phyloP scores from a whole-genome alignment of 495 filamentous ascomycete species.

The Xanthoparmelia taractica region DNA sequence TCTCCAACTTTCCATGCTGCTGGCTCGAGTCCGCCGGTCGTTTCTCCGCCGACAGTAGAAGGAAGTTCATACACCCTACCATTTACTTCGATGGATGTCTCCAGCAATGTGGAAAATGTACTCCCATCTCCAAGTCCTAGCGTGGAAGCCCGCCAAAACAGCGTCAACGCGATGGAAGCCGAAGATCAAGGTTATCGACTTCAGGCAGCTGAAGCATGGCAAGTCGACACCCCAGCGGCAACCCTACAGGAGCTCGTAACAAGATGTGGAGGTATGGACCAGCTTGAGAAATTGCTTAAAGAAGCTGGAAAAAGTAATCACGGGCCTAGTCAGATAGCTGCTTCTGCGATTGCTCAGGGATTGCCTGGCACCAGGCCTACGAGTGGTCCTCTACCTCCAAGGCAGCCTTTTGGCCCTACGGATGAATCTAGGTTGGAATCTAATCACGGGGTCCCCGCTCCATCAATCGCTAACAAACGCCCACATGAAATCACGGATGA shows the following conservation, averaged over 20 bases:
- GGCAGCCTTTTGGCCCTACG: neutral
- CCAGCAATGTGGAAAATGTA: slow-evolving; percentile 21
- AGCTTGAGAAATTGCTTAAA: slow-evolving; percentile 17
- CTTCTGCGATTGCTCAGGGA: neutral
- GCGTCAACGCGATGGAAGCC: slow-evolving; percentile 7
- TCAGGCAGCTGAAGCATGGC: neutral
- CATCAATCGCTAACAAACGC: slow-evolving; percentile 7
- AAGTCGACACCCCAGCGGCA: neutral
- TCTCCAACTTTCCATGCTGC: neutral
- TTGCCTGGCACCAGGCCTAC: neutral
- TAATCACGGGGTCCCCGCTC: neutral
- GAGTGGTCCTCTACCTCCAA: neutral
- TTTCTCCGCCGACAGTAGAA: slow-evolving; percentile 3
- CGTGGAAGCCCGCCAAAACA: slow-evolving; percentile 43
- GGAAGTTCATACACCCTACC: neutral
- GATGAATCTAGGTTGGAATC: neutral
- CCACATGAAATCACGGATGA: slow-evolving; percentile 6
- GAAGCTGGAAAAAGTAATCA: slow-evolving; percentile 10
- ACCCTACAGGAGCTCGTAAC: slow-evolving; percentile 15
- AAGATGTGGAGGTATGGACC: slow-evolving; percentile 18
- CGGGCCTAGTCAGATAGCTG: neutral
- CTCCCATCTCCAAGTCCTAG: slow-evolving; percentile 51
- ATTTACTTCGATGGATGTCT: neutral
- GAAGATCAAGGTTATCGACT: slow-evolving; percentile 3
- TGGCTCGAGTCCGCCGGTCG: neutral